Conservation (phyloP, 768 basidiomycete species). For the Hygrocybe punicea region DNA sequence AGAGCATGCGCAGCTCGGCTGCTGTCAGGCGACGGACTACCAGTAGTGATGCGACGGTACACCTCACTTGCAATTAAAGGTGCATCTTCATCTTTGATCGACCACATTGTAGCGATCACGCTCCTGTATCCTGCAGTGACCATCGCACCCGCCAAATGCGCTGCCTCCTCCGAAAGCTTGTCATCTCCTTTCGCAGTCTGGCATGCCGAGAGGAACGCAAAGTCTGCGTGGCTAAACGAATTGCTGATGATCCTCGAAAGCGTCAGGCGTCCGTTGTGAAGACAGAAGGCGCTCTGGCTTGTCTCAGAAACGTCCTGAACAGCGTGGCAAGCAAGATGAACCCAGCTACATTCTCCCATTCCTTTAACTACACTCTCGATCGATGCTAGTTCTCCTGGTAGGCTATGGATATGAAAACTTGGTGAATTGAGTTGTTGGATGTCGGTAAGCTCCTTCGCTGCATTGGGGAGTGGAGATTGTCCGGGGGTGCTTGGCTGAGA, state of each 20-base stretch:
- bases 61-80: conserved; percentile 31
- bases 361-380: conserved; percentile 11
- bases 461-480: conserved; percentile 11
- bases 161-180: conserved; percentile 22
- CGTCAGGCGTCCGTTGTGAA: conserved; percentile 21
- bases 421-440: conserved; percentile 2
- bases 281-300: conserved; percentile 21
- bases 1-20: conserved; percentile 23
- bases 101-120: conserved; percentile 46
- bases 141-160: conserved; percentile 46
- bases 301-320: conserved; percentile 28
- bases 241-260: conserved; percentile 22
- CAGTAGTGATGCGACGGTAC: conserved; percentile 29
- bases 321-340: conserved; percentile 42
- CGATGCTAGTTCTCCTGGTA: conserved; percentile 12
- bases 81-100: conserved; percentile 37
- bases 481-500: conserved; percentile 13
- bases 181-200: conserved; percentile 39
- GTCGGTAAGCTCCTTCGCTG: conserved; percentile 11
- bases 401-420: background rate
- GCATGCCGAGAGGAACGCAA: conserved; percentile 49
- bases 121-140: conserved; percentile 30
- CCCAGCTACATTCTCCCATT: conserved; percentile 18
- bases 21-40: conserved; percentile 6
- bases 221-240: conserved; percentile 23